Percentiles rank a stretch among this genome's conserved stretches.
Conservation (phyloP, 1,284 basidiomycete genomes). For the Ganoderma meredithae region DNA sequence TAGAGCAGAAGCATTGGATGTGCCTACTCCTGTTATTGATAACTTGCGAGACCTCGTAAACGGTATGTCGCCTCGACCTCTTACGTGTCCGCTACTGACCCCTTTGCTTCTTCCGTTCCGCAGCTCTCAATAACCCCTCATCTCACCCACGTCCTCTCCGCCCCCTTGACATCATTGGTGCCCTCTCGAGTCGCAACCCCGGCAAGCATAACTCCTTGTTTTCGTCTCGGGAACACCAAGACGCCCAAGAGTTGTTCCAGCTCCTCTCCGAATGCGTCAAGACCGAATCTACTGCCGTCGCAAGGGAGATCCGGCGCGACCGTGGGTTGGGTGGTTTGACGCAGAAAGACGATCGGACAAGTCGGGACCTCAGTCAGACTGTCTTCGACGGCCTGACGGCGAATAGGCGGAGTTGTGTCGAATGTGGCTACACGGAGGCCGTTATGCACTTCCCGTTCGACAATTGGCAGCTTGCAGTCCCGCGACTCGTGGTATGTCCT, state of each 20-base stretch:
- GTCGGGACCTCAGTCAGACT: slow-evolving; percentile 60
- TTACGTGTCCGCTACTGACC: slow-evolving; percentile 31
- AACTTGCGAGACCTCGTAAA: slow-evolving; percentile 73
- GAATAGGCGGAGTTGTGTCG: slow-evolving; percentile 80
- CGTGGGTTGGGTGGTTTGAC: slow-evolving; percentile 67
- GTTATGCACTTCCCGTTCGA: slow-evolving; percentile 89
- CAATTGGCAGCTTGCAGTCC: slow-evolving; percentile 81
- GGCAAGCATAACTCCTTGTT: slow-evolving; percentile 73
- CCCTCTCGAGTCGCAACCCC: slow-evolving; percentile 64
- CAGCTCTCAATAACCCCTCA: slow-evolving; percentile 79
- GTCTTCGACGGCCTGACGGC: slow-evolving; percentile 87
- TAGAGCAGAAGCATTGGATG: slow-evolving; percentile 77
- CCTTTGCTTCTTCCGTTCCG: slow-evolving; percentile 8
- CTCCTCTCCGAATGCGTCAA: slow-evolving; percentile 89
- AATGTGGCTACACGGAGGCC: slow-evolving; percentile 88
- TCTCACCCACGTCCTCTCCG: slow-evolving; percentile 66
- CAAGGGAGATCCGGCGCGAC: slow-evolving; percentile 70
- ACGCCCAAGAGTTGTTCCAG: slow-evolving; percentile 95
- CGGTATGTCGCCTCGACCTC: slow-evolving; percentile 49
- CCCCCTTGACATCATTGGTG: slow-evolving; percentile 74
- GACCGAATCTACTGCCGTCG: slow-evolving; percentile 74
- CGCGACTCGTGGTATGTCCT: slow-evolving; percentile 58
- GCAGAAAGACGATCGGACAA: slow-evolving; percentile 39
- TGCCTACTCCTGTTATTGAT: slow-evolving; percentile 85
- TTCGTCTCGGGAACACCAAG: slow-evolving; percentile 89